Base-by-base conservation (phyloP, 129 eudicot species). In the Tagetes patula region DNA sequence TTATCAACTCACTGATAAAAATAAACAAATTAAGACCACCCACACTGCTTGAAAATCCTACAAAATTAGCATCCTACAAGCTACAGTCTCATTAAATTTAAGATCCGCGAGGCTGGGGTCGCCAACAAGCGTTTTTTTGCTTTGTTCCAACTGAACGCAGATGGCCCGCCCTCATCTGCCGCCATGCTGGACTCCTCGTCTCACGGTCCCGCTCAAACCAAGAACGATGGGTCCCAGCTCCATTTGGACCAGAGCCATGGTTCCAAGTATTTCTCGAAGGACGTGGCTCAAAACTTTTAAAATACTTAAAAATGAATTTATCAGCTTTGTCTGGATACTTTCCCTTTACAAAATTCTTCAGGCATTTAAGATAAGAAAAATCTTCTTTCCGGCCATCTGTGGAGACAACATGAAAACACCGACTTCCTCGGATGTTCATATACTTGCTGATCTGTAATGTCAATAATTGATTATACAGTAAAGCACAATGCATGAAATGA, bases 371-470 rank as follows among this genome's bases (percentile, higher is more conserved):
- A 78, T 86, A 90, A 9, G 96, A 90, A 54, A 94, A 94, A 67
- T 94, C 98, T 74, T 81, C 87, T 72, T 82, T 81, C 4, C 80
- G 71, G 0, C 89, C 92, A 82, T 94, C 91, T 4, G 82, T 79
- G 3, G 96, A 81, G 12, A 94, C 98, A 14, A 85, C 81, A 53
- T 82, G 88, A 45, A 94, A 80, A 78, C 98, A 94, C 37, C 98
- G 66, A 65, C 84, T 90, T 6, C 76, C 96, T 70, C 79, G 85
- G 81, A 87, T 85, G 48, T 71, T 73, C 42, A 39, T 78, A 71
- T 94, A 96, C 82, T 79, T 86, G 38, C 63, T 73, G 5, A 94
- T 84, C 98, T 94, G 86, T 68, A 74, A 80, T 53, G 8, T 49
- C 7, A 37, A 36, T 36, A 49, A 9, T 13, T 34, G 13, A 5